Base-by-base conservation (phyloP, 192 early-diverging fungal genomes). In the Polychytrium aggregatum region DNA sequence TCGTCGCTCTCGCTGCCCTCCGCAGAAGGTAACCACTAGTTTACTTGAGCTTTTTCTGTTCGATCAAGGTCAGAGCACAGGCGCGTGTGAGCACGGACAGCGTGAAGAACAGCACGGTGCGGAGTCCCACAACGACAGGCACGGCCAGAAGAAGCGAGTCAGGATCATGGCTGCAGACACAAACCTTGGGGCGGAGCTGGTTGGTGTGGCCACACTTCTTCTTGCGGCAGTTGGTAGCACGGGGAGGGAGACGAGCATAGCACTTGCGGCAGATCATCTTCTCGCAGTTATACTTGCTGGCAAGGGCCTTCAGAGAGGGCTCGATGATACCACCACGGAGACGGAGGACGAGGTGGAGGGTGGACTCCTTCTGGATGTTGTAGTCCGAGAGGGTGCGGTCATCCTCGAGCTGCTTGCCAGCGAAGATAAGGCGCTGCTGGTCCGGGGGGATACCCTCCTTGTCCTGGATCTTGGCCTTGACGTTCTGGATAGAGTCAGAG, bases 341-440 rank as follows among this genome's bases (percentile, higher is more conserved):
- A 73, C 92, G 86, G 57, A 95, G 84, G 28, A 92, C 92, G 50
- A 97, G 71, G 82, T 94, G 91, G 38, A 95, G 81, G 62, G 93
- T 97, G 36, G 92, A 97, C 72, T 95, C 76, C 88, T 99, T 99
- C 82, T 96, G 92, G 75, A 99, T 99, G 88, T 97, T 99, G 83
- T 99, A 97, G 83, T 97, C 96, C 51, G 90, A 85, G 22, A 99
- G 82, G 39, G 84, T 85, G 63, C 92, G 87, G 62, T 86, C 92
- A 72, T 99, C 96, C 78, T 99, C 96, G 61, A 99, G 86, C 78
- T 99, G 96, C 84, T 99, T 99, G 58, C 96, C 96, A 67, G 96
- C 95, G 69, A 98, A 96, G 64, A 98, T 98, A 41, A 98, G 74
- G 67, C 95, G 90, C 76, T 98, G 95, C 73, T 98, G 95, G 63